Evolutionary conservation across 1,284 basidiomycete genomes (phyloP).

Genomic region (Neonothopanus nambi): DNA sequence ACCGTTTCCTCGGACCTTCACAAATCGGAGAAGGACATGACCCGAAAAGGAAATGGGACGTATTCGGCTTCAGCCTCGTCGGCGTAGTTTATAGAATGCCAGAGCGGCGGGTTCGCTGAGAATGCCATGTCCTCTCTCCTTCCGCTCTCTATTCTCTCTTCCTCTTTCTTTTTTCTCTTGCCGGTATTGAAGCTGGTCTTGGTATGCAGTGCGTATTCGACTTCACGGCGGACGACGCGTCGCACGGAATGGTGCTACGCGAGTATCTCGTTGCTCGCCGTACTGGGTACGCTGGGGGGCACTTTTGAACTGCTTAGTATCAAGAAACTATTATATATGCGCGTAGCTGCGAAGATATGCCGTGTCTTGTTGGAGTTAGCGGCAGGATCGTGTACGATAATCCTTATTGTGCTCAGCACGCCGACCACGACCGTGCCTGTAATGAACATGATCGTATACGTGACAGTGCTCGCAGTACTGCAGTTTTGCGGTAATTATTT

Average conservation of each 20-base stretch:
- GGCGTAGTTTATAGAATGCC: too few species aligned
- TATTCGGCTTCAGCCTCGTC: too few species aligned
- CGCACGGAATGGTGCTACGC: background rate
- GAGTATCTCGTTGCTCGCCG: background rate
- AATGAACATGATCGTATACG: background rate
- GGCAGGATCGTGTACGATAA: slow-evolving; percentile 2
- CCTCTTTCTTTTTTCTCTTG: slow-evolving; percentile 3
- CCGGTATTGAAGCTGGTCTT: background rate
- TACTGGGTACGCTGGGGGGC: background rate
- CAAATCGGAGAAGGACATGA: too few species aligned
- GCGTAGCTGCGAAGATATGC: background rate
- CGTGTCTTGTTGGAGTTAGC: background rate
- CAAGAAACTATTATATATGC: background rate
- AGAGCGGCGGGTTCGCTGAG: too few species aligned
- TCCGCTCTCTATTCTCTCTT: slow-evolving; percentile 2
- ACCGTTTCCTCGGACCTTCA: too few species aligned
- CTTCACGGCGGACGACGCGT: background rate
- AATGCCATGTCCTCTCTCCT: too few species aligned
- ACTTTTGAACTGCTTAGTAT: background rate
- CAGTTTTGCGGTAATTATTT: slow-evolving; percentile 1
- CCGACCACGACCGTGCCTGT: background rate
- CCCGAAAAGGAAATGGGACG: too few species aligned
- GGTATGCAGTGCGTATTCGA: background rate
- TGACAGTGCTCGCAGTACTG: background rate
- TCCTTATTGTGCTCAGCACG: background rate